Evolutionary conservation across 192 early-diverging fungal genomes (phyloP).

Genomic region (Thamnidium elegans): DNA sequence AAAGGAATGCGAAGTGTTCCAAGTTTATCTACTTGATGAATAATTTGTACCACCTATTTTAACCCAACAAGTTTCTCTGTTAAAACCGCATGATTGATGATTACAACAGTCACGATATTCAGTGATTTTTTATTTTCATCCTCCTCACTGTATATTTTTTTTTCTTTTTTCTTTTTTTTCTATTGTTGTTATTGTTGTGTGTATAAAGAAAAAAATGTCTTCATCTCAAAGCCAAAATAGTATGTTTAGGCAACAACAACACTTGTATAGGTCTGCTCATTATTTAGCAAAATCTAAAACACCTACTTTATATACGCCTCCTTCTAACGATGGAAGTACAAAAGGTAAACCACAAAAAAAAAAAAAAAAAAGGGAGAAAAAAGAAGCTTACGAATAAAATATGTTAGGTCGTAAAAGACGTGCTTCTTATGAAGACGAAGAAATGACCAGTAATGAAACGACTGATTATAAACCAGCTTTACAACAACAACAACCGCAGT

Average conservation of each 20-base stretch:
- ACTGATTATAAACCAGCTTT: not conserved
- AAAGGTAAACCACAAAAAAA: slow-evolving; percentile 13
- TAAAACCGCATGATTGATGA: too few species aligned
- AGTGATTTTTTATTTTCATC: not conserved
- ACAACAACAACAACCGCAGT: not conserved
- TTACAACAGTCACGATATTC: not conserved
- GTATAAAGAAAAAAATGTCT: not conserved
- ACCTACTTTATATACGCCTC: slow-evolving; percentile 21
- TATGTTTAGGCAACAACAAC: slow-evolving; percentile 30
- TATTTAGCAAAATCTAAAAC: slow-evolving; percentile 12
- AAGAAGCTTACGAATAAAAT: slow-evolving; percentile 4
- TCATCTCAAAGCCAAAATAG: slow-evolving; percentile 22
- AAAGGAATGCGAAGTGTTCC: too few species aligned
- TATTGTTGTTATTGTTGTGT: not conserved
- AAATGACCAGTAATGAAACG: slow-evolving; percentile 7
- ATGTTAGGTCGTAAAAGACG: slow-evolving; percentile 38
- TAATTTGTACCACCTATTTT: too few species aligned
- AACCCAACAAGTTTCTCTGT: too few species aligned
- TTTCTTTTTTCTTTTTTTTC: not conserved
- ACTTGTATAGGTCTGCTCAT: slow-evolving; percentile 25
- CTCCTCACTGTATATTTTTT: not conserved
- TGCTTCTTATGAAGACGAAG: slow-evolving; percentile 34
- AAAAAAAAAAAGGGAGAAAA: too few species aligned
- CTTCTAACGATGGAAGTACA: not conserved
- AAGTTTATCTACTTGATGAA: too few species aligned